phyloP scores from a whole-genome alignment of 2,329 filamentous ascomycete genomes.

The Aspergillus neoniger region DNA sequence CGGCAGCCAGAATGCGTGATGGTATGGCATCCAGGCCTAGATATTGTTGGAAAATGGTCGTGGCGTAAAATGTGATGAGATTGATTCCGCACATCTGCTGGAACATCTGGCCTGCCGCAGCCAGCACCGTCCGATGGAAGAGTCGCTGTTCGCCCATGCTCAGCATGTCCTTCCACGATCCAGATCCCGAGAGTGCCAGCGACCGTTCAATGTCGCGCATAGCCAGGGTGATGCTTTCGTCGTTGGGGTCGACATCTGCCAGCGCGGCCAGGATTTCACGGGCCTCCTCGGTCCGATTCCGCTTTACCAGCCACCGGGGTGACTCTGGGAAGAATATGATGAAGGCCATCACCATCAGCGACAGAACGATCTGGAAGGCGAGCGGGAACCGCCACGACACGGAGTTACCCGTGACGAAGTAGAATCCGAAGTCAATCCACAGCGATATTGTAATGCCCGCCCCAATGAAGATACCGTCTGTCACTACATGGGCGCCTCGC shows the following conservation, averaged over 20 bases:
- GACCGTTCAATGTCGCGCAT: constrained; percentile 43
- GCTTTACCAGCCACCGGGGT: constrained; percentile 52
- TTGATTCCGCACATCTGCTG: constrained; percentile 43
- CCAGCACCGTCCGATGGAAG: constrained; percentile 37
- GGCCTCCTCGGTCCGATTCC: constrained; percentile 37
- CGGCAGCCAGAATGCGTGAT: constrained; percentile 32
- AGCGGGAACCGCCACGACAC: constrained; percentile 50
- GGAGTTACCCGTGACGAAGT: constrained; percentile 37
- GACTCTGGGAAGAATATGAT: constrained; percentile 43
- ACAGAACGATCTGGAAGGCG: constrained; percentile 41
- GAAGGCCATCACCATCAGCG: constrained; percentile 34
- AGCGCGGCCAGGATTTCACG: constrained; percentile 43
- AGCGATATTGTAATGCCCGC: constrained; percentile 49
- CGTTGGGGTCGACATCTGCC: constrained; percentile 46
- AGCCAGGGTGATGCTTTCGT: constrained; percentile 38
- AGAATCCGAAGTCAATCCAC: constrained; percentile 53
- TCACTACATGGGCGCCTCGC: constrained; percentile 54
- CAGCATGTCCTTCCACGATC: constrained; percentile 41
- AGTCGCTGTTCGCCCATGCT: constrained; percentile 38
- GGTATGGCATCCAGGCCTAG: constrained; percentile 24
- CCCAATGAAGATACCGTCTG: constrained; percentile 52
- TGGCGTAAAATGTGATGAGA: constrained; percentile 40
- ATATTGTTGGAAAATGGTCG: constrained; percentile 42
- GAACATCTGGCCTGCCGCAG: constrained; percentile 38
- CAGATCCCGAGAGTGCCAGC: constrained; percentile 43